Conservation (phyloP, 2,329 filamentous ascomycete genomes). For the Furcasterigmium furcatum region DNA sequence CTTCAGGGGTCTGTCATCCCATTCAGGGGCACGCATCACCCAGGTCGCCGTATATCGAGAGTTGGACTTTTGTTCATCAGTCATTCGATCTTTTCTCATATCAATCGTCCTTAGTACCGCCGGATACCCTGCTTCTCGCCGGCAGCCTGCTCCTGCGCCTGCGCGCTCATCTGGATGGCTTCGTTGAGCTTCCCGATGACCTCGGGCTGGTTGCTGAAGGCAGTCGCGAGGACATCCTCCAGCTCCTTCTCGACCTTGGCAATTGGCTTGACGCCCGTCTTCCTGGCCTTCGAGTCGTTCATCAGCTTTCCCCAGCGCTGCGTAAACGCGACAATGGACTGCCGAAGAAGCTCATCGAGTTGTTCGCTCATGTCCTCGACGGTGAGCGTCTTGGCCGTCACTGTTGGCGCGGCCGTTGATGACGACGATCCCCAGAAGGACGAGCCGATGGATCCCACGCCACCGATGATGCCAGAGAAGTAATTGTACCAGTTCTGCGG, state of each 20-base stretch:
- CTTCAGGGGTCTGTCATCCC: too few species aligned
- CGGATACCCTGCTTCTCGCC: slow-evolving; percentile 25
- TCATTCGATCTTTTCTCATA: too few species aligned
- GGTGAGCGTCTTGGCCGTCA: slow-evolving; percentile 23
- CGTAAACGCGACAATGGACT: slow-evolving; percentile 62
- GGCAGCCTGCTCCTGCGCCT: slow-evolving; percentile 45
- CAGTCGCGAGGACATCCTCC: slow-evolving; percentile 51
- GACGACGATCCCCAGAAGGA: slow-evolving; percentile 42
- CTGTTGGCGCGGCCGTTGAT: slow-evolving; percentile 19
- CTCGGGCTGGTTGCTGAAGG: slow-evolving; percentile 58
- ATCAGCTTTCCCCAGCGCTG: slow-evolving; percentile 53
- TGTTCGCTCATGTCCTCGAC: slow-evolving; percentile 62
- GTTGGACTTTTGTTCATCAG: too few species aligned
- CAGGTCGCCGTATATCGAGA: too few species aligned
- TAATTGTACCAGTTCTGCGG: slow-evolving; percentile 57
- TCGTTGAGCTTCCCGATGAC: slow-evolving; percentile 58
- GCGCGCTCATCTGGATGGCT: slow-evolving; percentile 54
- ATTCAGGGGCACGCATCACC: too few species aligned
- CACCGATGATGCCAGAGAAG: slow-evolving; percentile 54
- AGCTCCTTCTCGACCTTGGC: slow-evolving; percentile 54
- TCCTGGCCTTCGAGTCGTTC: slow-evolving; percentile 44
- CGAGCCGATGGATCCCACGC: slow-evolving; percentile 15
- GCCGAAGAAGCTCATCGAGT: slow-evolving; percentile 58
- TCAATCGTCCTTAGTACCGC: slow-evolving; percentile 8
- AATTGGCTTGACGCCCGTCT: slow-evolving; percentile 45